Conservation (phyloP, 192 early-diverging fungal genomes). For the Globomyces pollinis-pini region DNA sequence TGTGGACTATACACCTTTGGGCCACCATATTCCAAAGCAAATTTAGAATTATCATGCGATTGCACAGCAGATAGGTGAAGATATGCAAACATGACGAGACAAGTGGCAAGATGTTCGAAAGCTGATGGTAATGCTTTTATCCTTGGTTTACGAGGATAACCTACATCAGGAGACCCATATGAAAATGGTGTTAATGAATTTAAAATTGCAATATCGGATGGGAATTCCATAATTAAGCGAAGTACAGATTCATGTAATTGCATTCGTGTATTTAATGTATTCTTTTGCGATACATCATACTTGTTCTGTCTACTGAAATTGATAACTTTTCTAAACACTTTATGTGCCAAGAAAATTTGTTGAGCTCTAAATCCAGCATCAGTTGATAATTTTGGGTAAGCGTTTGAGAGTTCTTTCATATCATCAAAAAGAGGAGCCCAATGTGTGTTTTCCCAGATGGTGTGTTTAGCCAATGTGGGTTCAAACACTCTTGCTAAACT, state of each 20-base stretch:
- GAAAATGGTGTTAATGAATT: background rate
- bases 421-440: constrained; percentile 1
- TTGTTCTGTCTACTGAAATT: background rate
- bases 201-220: background rate
- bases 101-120: background rate
- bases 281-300: background rate
- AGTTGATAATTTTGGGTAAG: background rate
- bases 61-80: background rate
- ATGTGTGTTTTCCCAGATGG: constrained; percentile 1
- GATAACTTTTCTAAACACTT: background rate
- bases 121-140: background rate
- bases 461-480: constrained; percentile 3
- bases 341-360: background rate
- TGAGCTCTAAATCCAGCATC: no score
- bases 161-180: background rate
- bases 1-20: background rate
- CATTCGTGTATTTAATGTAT: background rate
- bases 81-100: background rate
- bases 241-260: background rate
- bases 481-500: background rate
- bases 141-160: no score
- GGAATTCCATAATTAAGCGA: background rate
- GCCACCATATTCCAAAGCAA: background rate
- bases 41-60: background rate
- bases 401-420: background rate